Conservation (phyloP, 1,139 yeast species). For the Candida sanyaensis region DNA sequence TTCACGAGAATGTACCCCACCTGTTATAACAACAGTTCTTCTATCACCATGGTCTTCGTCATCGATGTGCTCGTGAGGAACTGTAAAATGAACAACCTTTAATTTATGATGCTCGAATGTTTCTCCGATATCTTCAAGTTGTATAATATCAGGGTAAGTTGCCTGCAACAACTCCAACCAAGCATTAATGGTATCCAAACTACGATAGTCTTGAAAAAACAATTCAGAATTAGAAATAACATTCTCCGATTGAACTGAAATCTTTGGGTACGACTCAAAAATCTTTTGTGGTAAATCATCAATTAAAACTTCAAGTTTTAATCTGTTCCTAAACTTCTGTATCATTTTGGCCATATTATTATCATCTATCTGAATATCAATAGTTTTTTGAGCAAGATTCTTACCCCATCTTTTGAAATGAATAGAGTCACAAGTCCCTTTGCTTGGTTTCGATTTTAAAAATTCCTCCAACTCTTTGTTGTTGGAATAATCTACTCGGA, state of each 20-base stretch:
- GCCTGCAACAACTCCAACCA: conserved; percentile 66
- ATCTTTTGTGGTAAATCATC: conserved; percentile 58
- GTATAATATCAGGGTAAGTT: conserved; percentile 58
- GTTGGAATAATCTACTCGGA: conserved; percentile 38
- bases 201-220: conserved; percentile 73
- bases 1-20: conserved; percentile 89
- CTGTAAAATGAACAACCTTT: conserved; percentile 63
- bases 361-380: conserved; percentile 38
- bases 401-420: conserved; percentile 35
- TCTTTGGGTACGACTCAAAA: conserved; percentile 53
- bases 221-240: conserved; percentile 33
- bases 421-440: conserved; percentile 9
- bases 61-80: conserved; percentile 28
- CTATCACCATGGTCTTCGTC: conserved; percentile 48
- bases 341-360: conserved; percentile 23
- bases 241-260: conserved; percentile 14
- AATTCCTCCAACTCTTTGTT: conserved; percentile 21
- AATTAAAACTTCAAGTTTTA: conserved; percentile 42
- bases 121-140: conserved; percentile 67
- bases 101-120: conserved; percentile 74
- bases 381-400: conserved; percentile 21
- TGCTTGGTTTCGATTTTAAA: conserved; percentile 13
- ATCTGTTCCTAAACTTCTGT: conserved; percentile 18
- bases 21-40: conserved; percentile 75
- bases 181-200: conserved; percentile 64